These are phyloP conservation scores for Lanmaoa rubissima DNA, from an alignment of 768 basidiomycete species.

Conservation along the genomic window DNA sequence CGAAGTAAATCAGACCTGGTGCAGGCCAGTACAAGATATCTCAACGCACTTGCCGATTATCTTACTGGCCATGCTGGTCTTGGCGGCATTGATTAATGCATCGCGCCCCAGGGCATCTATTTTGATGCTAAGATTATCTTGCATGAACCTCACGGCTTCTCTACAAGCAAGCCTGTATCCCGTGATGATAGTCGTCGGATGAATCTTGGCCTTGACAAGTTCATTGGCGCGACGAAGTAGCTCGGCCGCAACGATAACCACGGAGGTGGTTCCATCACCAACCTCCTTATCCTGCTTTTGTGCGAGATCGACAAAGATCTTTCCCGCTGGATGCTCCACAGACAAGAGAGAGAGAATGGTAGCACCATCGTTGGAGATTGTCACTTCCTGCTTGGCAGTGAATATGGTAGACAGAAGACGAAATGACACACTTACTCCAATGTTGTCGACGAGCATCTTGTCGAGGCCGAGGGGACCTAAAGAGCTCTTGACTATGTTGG, in stretches of 20 bases:
- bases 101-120: slow-evolving; percentile 91
- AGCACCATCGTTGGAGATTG: slow-evolving; percentile 99
- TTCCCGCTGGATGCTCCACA: slow-evolving; percentile 95
- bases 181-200: slow-evolving; percentile 98
- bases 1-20: slow-evolving; percentile 1
- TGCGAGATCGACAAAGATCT: slow-evolving; percentile 96
- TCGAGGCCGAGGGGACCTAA: slow-evolving; percentile 93
- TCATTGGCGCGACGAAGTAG: slow-evolving; percentile 95
- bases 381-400: slow-evolving; percentile 74
- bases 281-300: slow-evolving; percentile 99
- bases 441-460: slow-evolving; percentile 98
- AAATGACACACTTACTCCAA: slow-evolving; percentile 62
- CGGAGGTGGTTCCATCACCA: slow-evolving; percentile 98
- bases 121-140: slow-evolving; percentile 94
- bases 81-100: slow-evolving; percentile 92
- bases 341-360: slow-evolving; percentile 94
- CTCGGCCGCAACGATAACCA: slow-evolving; percentile 98
- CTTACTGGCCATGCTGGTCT: slow-evolving; percentile 98
- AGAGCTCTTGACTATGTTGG: slow-evolving; percentile 96
- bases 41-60: slow-evolving; percentile 88
- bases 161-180: slow-evolving; percentile 95
- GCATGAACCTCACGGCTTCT: slow-evolving; percentile 97
- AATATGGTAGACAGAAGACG: not conserved
- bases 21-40: not conserved
- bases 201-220: slow-evolving; percentile 96